A percentile compares a stretch with the other conserved stretches of the same genome.
phyloP scores from a whole-genome alignment of 805 yeast species.

The Hanseniaspora meyeri region DNA sequence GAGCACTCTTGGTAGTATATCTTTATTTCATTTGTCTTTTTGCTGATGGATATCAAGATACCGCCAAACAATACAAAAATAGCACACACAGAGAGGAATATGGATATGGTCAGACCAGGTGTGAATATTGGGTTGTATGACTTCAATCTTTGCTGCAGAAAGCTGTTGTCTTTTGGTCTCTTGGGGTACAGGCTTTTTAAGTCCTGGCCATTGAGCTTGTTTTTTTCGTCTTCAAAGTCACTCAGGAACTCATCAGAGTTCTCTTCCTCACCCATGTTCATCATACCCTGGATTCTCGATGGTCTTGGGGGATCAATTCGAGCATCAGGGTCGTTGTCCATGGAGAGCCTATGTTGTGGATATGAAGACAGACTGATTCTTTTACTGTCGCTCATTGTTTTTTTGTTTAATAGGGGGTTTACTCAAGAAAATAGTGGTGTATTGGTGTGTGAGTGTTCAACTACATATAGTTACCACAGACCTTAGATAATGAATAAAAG shows the following conservation, averaged over 20 bases:
- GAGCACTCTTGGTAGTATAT: conserved; percentile 70
- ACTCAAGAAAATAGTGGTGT: too few relatives aligned
- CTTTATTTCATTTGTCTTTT: conserved; percentile 56
- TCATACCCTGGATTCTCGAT: conserved; percentile 12
- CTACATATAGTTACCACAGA: too few relatives aligned
- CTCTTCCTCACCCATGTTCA: conserved; percentile 10
- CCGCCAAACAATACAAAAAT: conserved; percentile 86
- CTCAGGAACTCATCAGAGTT: conserved; percentile 5
- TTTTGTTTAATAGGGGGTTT: too few relatives aligned
- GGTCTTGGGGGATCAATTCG: conserved; percentile 2
- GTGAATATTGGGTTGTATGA: conserved; percentile 72
- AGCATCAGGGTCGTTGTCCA: background rate
- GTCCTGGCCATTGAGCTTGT: conserved; percentile 16
- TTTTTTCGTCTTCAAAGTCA: conserved; percentile 26
- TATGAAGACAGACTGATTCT: conserved; percentile 6
- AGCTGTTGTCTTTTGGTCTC: conserved; percentile 62
- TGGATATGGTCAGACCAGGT: conserved; percentile 76
- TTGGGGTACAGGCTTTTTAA: conserved; percentile 36
- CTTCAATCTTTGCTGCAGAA: conserved; percentile 52
- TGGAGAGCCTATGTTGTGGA: background rate
- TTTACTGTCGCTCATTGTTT: background rate
- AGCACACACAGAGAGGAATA: conserved; percentile 60
- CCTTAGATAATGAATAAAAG: too few relatives aligned
- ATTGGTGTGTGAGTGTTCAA: background rate
- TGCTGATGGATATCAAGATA: conserved; percentile 58